Percentiles rank a stretch among this genome's conserved stretches.
Conservation (phyloP, 148 eudicot species). For the Euryodendron excelsum region DNA sequence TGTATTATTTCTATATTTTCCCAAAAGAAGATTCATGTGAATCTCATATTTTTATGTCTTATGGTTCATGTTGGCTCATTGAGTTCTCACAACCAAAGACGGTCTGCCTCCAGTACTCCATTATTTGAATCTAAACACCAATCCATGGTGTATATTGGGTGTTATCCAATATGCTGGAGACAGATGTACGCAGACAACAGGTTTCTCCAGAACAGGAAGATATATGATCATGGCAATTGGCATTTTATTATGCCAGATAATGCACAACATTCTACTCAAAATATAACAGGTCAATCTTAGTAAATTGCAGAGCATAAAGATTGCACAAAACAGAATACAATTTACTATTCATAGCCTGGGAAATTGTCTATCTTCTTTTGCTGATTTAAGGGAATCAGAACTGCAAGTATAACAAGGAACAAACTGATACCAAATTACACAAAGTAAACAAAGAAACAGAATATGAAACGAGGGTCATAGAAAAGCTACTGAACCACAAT, state of each 20-base stretch:
- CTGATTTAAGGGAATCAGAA: too few relatives aligned
- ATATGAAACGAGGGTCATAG: neutral
- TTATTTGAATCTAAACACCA: neutral
- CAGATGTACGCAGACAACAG: neutral
- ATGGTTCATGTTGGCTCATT: neutral
- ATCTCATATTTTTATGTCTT: neutral
- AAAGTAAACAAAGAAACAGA: too few relatives aligned
- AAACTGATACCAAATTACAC: too few relatives aligned
- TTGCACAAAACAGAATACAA: neutral
- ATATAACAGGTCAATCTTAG: too few relatives aligned
- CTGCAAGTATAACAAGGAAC: too few relatives aligned
- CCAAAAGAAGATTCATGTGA: too few relatives aligned
- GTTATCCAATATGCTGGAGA: neutral
- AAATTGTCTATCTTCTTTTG: too few relatives aligned
- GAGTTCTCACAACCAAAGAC: neutral
- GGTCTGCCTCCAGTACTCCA: conserved; percentile 1
- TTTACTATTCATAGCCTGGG: too few relatives aligned
- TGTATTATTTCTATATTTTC: too few relatives aligned
- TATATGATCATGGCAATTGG: neutral
- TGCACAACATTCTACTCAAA: too few relatives aligned
- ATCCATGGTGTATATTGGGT: neutral
- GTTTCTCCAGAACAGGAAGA: neutral
- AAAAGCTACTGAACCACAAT: neutral
- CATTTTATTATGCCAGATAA: neutral
- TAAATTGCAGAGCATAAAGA: neutral